Percentiles rank a stretch among this genome's conserved stretches.
These are phyloP conservation scores for Pythium monospermum DNA, from an alignment of 352 stramenopile species.

Conservation along the genomic window DNA sequence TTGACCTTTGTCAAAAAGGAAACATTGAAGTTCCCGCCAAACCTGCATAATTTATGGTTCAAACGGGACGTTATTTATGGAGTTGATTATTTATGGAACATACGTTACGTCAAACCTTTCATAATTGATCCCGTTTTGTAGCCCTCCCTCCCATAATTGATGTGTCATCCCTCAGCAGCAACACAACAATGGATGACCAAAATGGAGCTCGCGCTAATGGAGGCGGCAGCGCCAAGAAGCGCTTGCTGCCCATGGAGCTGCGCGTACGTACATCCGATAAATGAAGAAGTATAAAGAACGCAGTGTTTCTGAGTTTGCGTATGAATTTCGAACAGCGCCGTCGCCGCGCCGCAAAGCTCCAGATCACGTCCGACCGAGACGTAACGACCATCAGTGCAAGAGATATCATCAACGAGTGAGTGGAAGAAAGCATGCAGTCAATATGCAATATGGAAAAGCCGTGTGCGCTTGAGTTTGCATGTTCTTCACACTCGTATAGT, in stretches of 20 bases:
- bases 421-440: too few species aligned
- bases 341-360: conserved; percentile 53
- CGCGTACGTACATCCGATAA: conserved; percentile 31
- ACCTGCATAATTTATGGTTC: too few species aligned
- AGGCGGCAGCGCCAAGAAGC: conserved; percentile 37
- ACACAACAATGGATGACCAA: too few species aligned
- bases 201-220: conserved; percentile 1
- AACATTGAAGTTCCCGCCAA: conserved; percentile 14
- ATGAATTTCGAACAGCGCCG: conserved; percentile 32
- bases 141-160: too few species aligned
- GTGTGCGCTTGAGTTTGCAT: too few species aligned
- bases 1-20: too few species aligned
- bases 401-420: conserved; percentile 24
- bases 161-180: too few species aligned
- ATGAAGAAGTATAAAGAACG: too few species aligned
- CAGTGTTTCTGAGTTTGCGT: conserved; percentile 1
- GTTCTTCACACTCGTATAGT: not conserved
- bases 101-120: too few species aligned
- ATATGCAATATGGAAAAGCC: not conserved
- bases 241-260: conserved; percentile 66
- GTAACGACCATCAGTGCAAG: conserved; percentile 19
- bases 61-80: conserved; percentile 13
- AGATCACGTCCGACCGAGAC: conserved; percentile 22
- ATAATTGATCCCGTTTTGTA: too few species aligned
- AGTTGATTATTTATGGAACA: conserved; percentile 9